Evolutionary conservation across 371 early-diverging fungal genomes (phyloP).

Genomic region (Umbelopsis sp.): DNA sequence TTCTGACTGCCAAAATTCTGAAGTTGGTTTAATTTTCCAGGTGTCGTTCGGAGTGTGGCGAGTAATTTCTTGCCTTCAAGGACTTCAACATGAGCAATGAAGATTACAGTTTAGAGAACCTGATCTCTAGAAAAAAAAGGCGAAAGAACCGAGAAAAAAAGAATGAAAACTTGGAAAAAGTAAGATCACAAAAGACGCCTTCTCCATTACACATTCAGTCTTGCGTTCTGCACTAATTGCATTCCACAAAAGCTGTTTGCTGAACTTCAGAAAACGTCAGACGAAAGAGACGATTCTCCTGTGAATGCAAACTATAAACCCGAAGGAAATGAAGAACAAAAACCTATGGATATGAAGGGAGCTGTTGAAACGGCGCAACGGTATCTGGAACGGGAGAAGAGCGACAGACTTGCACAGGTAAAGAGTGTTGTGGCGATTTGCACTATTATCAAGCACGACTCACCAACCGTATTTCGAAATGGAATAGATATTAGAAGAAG

Average conservation of each 20-base stretch:
- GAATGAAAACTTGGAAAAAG: conserved; percentile 13
- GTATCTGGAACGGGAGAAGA: conserved; percentile 21
- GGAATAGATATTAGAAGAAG: conserved; percentile 22
- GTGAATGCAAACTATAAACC: not conserved
- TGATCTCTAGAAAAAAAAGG: conserved; percentile 22
- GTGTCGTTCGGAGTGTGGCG: conserved; percentile 1
- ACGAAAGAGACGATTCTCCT: not conserved
- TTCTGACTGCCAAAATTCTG: no score
- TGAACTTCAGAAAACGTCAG: conserved; percentile 18
- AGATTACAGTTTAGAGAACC: conserved; percentile 7
- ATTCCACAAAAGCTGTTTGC: conserved; percentile 15
- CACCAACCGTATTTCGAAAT: conserved; percentile 33
- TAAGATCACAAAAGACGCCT: not conserved
- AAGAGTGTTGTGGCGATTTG: not conserved
- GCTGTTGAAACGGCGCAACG: conserved; percentile 3
- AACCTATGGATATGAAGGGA: conserved; percentile 2
- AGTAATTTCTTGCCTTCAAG: not conserved
- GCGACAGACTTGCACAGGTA: conserved; percentile 17
- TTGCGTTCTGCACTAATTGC: not conserved
- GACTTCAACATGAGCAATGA: not conserved
- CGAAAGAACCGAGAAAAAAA: conserved; percentile 16
- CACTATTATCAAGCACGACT: conserved; percentile 20
- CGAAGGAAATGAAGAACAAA: not conserved
- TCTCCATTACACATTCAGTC: not conserved
- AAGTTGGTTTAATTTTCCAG: not conserved